phyloP scores from a whole-genome alignment of 148 eudicot species.

The Pharnaceum exiguum region DNA sequence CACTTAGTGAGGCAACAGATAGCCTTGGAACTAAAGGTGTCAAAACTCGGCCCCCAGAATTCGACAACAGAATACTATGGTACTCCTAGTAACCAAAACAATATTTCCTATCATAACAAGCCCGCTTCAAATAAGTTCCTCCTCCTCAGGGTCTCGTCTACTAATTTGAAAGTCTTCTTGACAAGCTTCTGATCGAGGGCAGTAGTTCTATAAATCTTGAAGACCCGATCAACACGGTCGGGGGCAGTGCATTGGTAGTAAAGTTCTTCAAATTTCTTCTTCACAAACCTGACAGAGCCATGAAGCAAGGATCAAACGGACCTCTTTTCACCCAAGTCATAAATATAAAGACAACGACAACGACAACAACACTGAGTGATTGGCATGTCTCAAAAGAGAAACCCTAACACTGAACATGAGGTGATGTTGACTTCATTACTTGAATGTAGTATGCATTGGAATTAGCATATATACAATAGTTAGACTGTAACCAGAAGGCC shows the following conservation, averaged over 20 bases:
- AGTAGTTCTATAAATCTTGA: constrained; percentile 91
- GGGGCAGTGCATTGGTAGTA: constrained; percentile 88
- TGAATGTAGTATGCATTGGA: too few species aligned
- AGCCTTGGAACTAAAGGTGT: too few species aligned
- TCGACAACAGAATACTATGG: neutral
- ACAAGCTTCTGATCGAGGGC: constrained; percentile 96
- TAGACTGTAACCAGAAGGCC: too few species aligned
- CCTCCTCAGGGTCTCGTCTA: constrained; percentile 94
- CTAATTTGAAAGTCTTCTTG: constrained; percentile 91
- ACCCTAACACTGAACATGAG: too few species aligned
- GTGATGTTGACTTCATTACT: too few species aligned
- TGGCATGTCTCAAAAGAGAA: too few species aligned
- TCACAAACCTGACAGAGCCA: constrained; percentile 57
- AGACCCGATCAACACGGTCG: constrained; percentile 83
- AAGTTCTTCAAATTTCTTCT: constrained; percentile 95
- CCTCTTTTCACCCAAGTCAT: constrained; percentile 1
- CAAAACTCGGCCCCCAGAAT: constrained; percentile 1
- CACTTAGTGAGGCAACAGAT: too few species aligned
- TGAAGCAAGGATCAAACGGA: neutral
- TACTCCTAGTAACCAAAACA: constrained; percentile 15
- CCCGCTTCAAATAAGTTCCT: constrained; percentile 94
- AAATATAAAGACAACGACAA: too few species aligned
- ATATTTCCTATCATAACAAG: constrained; percentile 44
- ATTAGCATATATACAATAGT: too few species aligned
- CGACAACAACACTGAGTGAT: too few species aligned